Conservation (phyloP, 371 early-diverging fungal species). For the Mortierella polycephala region DNA sequence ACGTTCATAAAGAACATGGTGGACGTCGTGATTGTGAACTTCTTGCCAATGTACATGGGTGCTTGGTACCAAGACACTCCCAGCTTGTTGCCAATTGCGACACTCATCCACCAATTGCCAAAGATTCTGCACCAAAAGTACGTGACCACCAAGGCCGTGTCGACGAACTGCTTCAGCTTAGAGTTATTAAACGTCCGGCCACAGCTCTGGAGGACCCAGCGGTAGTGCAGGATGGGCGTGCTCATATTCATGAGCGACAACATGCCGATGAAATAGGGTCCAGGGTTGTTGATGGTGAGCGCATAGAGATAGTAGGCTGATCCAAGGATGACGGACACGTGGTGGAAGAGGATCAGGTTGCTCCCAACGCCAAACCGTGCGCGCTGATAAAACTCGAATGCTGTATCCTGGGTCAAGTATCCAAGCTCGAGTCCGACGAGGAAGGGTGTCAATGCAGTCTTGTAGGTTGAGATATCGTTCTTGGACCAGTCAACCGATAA, state of each 20-base stretch:
- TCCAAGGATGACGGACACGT: constrained; percentile 45
- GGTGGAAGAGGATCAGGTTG: constrained; percentile 54
- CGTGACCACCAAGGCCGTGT: constrained; percentile 44
- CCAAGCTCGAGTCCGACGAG: constrained; percentile 54
- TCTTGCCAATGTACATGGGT: constrained; percentile 25
- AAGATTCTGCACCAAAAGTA: constrained; percentile 27
- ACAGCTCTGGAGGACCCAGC: constrained; percentile 50
- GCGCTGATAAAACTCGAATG: constrained; percentile 53
- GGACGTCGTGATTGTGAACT: constrained; percentile 31
- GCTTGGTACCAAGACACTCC: constrained; percentile 34
- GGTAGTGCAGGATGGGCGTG: constrained; percentile 48
- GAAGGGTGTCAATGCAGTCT: constrained; percentile 47
- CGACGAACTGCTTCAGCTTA: constrained; percentile 39
- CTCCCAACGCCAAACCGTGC: constrained; percentile 44
- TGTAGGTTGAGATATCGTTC: constrained; percentile 47
- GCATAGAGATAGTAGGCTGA: constrained; percentile 45
- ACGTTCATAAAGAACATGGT: constrained; percentile 41
- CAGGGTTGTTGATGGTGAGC: constrained; percentile 41
- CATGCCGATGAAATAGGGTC: constrained; percentile 53
- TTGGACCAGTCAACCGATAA: constrained; percentile 45
- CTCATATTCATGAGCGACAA: constrained; percentile 53
- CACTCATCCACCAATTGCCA: constrained; percentile 53
- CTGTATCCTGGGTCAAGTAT: constrained; percentile 48
- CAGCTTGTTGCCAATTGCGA: constrained; percentile 43
- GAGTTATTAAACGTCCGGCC: constrained; percentile 44